Evolutionary conservation across 2,329 filamentous ascomycete species (phyloP).

Genomic region (Penicillium thymicola): DNA sequence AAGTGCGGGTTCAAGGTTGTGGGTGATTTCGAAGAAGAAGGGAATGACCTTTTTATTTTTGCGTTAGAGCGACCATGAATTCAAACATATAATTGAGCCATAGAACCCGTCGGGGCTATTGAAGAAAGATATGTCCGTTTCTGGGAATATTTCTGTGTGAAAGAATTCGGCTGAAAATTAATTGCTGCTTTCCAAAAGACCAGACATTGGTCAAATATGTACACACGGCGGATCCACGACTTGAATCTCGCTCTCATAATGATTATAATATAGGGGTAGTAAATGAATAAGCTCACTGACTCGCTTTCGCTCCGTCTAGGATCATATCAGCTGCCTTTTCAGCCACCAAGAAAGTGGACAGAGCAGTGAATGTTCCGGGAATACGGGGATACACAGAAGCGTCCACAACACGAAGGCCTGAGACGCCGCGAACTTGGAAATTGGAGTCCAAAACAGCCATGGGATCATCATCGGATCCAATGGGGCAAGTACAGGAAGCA

Average conservation of each 20-base stretch:
- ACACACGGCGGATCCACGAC: background rate
- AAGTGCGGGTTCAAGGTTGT: constrained; percentile 22
- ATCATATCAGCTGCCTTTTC: constrained; percentile 64
- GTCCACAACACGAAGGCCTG: constrained; percentile 60
- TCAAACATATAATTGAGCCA: background rate
- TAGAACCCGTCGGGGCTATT: fast-evolving
- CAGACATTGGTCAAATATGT: background rate
- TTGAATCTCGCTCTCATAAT: background rate
- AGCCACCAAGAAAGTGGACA: constrained; percentile 54
- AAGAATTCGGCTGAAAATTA: background rate
- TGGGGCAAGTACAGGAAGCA: constrained; percentile 54
- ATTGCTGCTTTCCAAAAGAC: background rate
- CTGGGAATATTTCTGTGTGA: too few relatives aligned
- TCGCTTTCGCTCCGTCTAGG: constrained; percentile 16
- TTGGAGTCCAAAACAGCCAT: constrained; percentile 56
- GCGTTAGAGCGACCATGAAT: constrained; percentile 2
- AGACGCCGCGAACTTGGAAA: constrained; percentile 57
- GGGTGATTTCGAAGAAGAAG: constrained; percentile 6
- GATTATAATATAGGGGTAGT: background rate
- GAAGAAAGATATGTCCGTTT: background rate
- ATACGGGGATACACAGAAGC: constrained; percentile 57
- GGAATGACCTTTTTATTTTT: constrained; percentile 16
- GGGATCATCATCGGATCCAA: constrained; percentile 53
- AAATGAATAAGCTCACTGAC: background rate
- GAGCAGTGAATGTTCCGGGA: constrained; percentile 53